Evolutionary conservation across 2,329 filamentous ascomycete species (phyloP).

Genomic region (Ceratocystiopsis minuta): DNA sequence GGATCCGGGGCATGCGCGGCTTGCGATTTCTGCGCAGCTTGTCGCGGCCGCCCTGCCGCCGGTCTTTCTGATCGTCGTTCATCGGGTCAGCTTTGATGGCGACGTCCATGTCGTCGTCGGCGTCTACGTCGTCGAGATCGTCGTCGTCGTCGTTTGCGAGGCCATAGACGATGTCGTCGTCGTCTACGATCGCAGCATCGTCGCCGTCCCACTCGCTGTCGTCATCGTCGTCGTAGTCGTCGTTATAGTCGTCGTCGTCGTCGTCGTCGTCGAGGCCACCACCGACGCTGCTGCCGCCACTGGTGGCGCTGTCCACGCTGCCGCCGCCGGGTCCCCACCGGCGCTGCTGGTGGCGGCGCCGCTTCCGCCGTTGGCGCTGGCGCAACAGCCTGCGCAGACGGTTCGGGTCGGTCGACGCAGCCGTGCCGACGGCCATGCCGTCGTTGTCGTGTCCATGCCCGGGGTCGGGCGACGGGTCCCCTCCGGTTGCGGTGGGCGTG

Average conservation of each 20-base stretch:
- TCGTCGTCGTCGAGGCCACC: constrained; percentile 4
- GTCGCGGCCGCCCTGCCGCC: too few species aligned
- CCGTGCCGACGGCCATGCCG: background rate
- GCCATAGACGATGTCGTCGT: constrained; percentile 1
- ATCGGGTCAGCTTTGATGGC: too few species aligned
- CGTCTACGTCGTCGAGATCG: background rate
- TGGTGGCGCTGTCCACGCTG: constrained; percentile 1
- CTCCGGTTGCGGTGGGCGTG: too few species aligned
- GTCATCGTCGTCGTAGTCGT: background rate
- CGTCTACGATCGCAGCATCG: constrained; percentile 1
- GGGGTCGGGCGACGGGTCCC: background rate
- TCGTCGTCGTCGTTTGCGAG: background rate
- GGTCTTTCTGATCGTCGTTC: too few species aligned
- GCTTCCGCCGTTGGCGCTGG: background rate
- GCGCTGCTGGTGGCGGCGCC: too few species aligned
- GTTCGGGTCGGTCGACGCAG: too few species aligned
- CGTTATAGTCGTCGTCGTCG: constrained; percentile 6
- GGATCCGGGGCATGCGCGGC: background rate
- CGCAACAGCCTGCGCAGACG: constrained; percentile 7
- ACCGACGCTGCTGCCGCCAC: constrained; percentile 1
- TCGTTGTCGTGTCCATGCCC: background rate
- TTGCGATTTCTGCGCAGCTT: too few species aligned
- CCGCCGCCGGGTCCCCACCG: background rate
- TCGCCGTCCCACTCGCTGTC: constrained; percentile 3
- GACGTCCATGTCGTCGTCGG: background rate